These are phyloP conservation scores for Exophiala aquamarina DNA, from an alignment of 2,329 filamentous ascomycete genomes.

Conservation along the genomic window DNA sequence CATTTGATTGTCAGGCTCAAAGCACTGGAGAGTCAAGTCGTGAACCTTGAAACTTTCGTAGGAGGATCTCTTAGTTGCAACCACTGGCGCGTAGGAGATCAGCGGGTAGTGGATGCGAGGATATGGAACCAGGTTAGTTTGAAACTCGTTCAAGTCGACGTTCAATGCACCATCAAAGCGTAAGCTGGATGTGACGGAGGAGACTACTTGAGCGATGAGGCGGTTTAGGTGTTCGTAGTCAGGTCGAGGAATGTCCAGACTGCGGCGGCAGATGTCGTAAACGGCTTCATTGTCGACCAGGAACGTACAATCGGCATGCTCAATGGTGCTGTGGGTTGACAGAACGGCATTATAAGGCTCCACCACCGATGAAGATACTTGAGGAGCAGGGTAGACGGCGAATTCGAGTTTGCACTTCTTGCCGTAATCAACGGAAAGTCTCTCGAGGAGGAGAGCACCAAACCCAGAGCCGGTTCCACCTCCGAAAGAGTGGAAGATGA, in stretches of 20 bases:
- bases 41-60: constrained; percentile 87
- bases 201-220: constrained; percentile 67
- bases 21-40: constrained; percentile 68
- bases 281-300: constrained; percentile 69
- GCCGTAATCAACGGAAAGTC: constrained; percentile 63
- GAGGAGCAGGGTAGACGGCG: constrained; percentile 64
- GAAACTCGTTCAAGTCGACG: constrained; percentile 68
- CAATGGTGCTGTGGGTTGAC: constrained; percentile 61
- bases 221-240: constrained; percentile 66
- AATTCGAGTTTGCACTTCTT: constrained; percentile 71
- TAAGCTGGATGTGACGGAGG: constrained; percentile 65
- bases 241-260: constrained; percentile 64
- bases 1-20: constrained; percentile 70
- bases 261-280: constrained; percentile 66
- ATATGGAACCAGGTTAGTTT: constrained; percentile 68
- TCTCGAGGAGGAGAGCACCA: constrained; percentile 64
- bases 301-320: constrained; percentile 68
- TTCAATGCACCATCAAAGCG: constrained; percentile 67
- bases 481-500: constrained; percentile 69
- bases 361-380: constrained; percentile 65
- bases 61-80: constrained; percentile 70
- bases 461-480: constrained; percentile 69
- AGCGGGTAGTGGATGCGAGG: constrained; percentile 68
- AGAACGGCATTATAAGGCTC: constrained; percentile 66
- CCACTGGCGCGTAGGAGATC: constrained; percentile 65